These are phyloP conservation scores for Trichoderma asperelloides DNA, from an alignment of 495 filamentous ascomycete species.

Conservation along the genomic window DNA sequence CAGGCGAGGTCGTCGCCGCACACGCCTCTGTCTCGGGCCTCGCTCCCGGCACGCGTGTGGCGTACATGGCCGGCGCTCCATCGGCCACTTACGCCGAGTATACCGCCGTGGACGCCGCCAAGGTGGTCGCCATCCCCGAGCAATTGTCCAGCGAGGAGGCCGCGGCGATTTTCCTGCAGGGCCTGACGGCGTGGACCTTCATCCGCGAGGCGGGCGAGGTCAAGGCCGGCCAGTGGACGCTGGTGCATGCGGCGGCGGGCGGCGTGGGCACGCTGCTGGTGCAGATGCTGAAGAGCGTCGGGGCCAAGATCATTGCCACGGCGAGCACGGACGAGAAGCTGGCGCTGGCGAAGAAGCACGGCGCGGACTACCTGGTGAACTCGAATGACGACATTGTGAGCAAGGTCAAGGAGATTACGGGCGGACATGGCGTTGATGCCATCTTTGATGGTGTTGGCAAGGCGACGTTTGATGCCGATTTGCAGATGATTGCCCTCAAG, in stretches of 20 bases:
- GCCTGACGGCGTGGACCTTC: constrained; percentile 76
- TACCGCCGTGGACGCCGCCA: constrained; percentile 48
- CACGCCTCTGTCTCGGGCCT: constrained; percentile 35
- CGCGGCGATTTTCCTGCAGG: constrained; percentile 68
- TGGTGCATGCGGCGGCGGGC: constrained; percentile 87
- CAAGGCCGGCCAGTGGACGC: constrained; percentile 67
- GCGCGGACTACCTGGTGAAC: constrained; percentile 66
- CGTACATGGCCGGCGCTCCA: constrained; percentile 40
- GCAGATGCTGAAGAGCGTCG: constrained; percentile 63
- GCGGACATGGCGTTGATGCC: constrained; percentile 60
- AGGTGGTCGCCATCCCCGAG: constrained; percentile 56
- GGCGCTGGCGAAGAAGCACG: constrained; percentile 54
- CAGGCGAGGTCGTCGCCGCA: constrained; percentile 34
- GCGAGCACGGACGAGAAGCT: constrained; percentile 68
- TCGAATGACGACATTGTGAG: constrained; percentile 61
- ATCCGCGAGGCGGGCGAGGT: constrained; percentile 70
- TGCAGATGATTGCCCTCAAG: constrained; percentile 72
- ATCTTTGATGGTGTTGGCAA: constrained; percentile 89
- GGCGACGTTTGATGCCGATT: constrained; percentile 73
- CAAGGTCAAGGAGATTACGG: constrained; percentile 61
- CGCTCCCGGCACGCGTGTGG: constrained; percentile 57
- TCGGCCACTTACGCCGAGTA: constrained; percentile 65
- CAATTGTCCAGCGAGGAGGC: constrained; percentile 51
- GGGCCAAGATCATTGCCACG: constrained; percentile 77
- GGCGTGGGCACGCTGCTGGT: constrained; percentile 74